Conservation (phyloP, 805 yeast genomes). For the Yarrowia sp. region DNA sequence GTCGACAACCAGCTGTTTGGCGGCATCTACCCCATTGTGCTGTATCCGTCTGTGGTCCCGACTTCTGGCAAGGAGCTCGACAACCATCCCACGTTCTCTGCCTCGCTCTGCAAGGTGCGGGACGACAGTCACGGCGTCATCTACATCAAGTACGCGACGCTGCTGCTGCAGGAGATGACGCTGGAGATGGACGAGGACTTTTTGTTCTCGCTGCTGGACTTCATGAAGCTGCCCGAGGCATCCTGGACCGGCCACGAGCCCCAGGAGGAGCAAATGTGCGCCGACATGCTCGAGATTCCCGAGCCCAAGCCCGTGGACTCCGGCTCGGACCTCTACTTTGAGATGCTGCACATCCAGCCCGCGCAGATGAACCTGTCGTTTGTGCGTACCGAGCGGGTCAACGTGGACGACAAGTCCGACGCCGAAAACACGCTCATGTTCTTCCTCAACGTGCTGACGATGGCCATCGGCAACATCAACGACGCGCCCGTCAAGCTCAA, state of each 20-base stretch:
- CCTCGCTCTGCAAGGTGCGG: constrained; percentile 75
- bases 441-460: constrained; percentile 79
- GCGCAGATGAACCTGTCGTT: constrained; percentile 84
- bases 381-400: constrained; percentile 78
- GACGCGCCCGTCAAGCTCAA: constrained; percentile 93
- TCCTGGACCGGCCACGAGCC: constrained; percentile 55
- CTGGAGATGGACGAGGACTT: constrained; percentile 94
- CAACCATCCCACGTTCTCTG: constrained; percentile 87
- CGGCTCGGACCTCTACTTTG: constrained; percentile 82
- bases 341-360: constrained; percentile 89
- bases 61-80: constrained; percentile 79
- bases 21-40: constrained; percentile 78
- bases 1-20: constrained; percentile 89
- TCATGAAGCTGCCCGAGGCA: constrained; percentile 77
- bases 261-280: constrained; percentile 54
- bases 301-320: constrained; percentile 57
- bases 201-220: constrained; percentile 74
- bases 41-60: constrained; percentile 89
- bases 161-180: constrained; percentile 85
- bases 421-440: constrained; percentile 69
- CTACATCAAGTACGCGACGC: constrained; percentile 87
- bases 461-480: constrained; percentile 96
- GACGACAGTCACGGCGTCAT: constrained; percentile 89
- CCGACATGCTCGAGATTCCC: constrained; percentile 62
- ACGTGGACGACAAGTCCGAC: constrained; percentile 59